phyloP scores from a whole-genome alignment of 129 eudicot species.

The Deinandra increscens region DNA sequence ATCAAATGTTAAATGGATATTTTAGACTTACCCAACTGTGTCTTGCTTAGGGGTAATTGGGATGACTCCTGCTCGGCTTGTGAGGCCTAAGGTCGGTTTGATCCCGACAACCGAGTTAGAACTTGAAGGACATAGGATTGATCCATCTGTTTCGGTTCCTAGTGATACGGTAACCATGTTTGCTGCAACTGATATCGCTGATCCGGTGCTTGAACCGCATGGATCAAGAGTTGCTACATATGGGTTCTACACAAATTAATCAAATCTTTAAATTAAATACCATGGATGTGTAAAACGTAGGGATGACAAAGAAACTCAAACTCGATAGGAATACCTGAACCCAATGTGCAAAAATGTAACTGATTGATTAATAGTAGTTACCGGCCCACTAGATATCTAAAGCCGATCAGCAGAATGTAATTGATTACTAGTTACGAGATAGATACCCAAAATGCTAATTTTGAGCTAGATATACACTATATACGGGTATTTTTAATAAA shows the following conservation, averaged over 20 bases:
- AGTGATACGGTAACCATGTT: slow-evolving; percentile 63
- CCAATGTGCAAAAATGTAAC: too few relatives aligned
- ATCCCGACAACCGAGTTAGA: slow-evolving; percentile 59
- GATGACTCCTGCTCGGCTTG: slow-evolving; percentile 67
- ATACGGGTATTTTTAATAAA: too few relatives aligned
- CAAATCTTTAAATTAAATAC: background rate
- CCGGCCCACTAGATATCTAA: too few relatives aligned
- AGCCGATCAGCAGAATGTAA: too few relatives aligned
- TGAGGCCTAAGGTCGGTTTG: slow-evolving; percentile 72
- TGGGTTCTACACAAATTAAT: slow-evolving; percentile 58
- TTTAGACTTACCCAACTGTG: slow-evolving; percentile 56
- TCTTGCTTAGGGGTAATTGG: slow-evolving; percentile 73
- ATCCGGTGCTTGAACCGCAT: slow-evolving; percentile 87
- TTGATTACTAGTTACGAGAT: too few relatives aligned
- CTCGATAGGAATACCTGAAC: too few relatives aligned
- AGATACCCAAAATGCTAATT: too few relatives aligned
- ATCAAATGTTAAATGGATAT: background rate
- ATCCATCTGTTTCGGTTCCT: slow-evolving; percentile 80
- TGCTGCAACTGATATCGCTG: slow-evolving; percentile 80
- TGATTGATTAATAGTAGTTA: too few relatives aligned
- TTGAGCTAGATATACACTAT: too few relatives aligned
- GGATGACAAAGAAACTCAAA: too few relatives aligned
- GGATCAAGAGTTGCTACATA: slow-evolving; percentile 50
- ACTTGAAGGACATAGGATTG: slow-evolving; percentile 60
- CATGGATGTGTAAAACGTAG: background rate